Evolutionary conservation across 345 rosid species (phyloP).

Genomic region (Melaleuca quinquenervia): DNA sequence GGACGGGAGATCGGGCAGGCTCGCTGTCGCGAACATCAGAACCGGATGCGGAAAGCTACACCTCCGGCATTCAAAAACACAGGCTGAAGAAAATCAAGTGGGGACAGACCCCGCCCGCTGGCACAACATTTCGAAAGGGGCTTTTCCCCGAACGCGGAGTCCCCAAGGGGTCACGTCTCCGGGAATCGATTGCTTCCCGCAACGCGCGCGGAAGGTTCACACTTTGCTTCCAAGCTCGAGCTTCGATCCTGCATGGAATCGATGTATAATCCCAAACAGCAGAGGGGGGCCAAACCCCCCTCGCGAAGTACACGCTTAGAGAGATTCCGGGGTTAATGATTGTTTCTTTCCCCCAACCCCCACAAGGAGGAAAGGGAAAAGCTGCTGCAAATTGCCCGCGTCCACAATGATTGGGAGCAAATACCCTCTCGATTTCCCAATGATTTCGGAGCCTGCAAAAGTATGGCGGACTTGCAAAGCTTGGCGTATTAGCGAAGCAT

Average conservation of each 20-base stretch:
- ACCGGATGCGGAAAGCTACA: background rate
- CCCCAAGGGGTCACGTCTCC: too few species aligned
- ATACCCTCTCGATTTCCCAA: background rate
- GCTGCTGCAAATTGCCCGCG: background rate
- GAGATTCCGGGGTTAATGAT: background rate
- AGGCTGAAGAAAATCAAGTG: too few species aligned
- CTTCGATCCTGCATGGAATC: too few species aligned
- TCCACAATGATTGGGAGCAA: background rate
- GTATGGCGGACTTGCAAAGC: background rate
- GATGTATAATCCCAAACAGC: background rate
- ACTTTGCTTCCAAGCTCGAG: too few species aligned
- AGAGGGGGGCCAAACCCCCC: background rate
- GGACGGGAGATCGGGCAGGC: too few species aligned
- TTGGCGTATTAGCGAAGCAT: background rate
- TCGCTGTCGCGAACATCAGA: background rate
- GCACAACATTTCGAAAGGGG: background rate
- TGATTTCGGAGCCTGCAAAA: background rate
- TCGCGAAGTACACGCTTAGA: background rate
- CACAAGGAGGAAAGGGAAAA: background rate
- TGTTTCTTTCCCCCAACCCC: background rate
- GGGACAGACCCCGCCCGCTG: too few species aligned
- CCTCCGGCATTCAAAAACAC: background rate
- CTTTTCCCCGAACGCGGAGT: too few species aligned
- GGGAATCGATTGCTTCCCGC: too few species aligned
- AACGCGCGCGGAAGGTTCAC: too few species aligned